Base-by-base conservation (phyloP, 495 filamentous ascomycete genomes). In the Saxophila tyrrhenica region DNA sequence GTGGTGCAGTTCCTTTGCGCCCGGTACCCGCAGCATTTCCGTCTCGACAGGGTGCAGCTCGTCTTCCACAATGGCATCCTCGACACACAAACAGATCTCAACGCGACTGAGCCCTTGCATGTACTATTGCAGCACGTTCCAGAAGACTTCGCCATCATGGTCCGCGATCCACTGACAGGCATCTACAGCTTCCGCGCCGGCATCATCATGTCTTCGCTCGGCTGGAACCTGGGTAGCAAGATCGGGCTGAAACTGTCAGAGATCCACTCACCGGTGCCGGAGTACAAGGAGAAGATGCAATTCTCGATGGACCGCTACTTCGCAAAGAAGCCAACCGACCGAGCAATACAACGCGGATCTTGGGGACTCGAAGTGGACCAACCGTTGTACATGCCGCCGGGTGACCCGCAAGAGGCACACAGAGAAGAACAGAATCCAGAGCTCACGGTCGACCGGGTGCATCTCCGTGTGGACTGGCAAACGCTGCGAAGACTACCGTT, bases 291-390 rank as follows among this genome's bases (percentile, higher is more conserved):
- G 69, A 92, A 90, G 70, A 91, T 95, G 84, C 78, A 84, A 43
- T 84, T 87, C 48, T 86, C 82, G 16, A 90, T 95, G 85, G 87
- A 95, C 64, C 78, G 78, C n/a, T 95, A 80, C 67, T 95, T 95
- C 69, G 77, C 81, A 53, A 89, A 86, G 53, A 76, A 89, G 69
- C 78, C 85, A 2, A 78, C 84, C 3, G 78, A 83, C 54, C 75
- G 79, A 52, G 82, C 89, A 21, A 91, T 95, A 55, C 88, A 91
- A 62, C 79, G 89, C 43, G 88, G 85, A 0, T 87, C 83, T n/a
- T 95, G 89, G 89, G 84, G 84, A 9, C 71, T 95, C 13, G 89
- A 92, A 61, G 69, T 89, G 43, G 87, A 83, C 53, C 67, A 80
- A 43, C 86, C 87, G 9, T 75, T 95, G 48, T 94, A 83, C 69